Conservation (phyloP, 2,329 filamentous ascomycete genomes). For the Cryphonectria naterciae region DNA sequence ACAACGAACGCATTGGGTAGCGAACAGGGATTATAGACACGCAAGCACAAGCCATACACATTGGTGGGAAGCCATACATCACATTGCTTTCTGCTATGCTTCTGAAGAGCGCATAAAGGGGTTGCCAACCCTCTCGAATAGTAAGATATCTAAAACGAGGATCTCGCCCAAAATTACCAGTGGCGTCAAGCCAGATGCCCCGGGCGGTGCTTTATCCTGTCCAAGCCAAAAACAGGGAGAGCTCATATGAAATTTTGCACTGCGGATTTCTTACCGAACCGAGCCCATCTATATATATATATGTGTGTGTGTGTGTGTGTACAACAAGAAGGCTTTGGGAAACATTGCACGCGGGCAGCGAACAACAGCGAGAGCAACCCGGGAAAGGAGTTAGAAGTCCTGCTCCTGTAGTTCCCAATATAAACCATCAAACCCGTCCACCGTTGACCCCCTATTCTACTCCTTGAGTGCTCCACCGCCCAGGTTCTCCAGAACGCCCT, state of each 20-base stretch:
- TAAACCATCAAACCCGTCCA: neutral
- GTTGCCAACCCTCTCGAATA: neutral
- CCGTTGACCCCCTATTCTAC: neutral
- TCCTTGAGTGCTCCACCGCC: conserved; percentile 2
- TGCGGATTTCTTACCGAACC: conserved; percentile 16
- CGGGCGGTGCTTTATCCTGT: neutral
- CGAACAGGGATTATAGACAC: neutral
- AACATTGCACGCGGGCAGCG: conserved; percentile 4
- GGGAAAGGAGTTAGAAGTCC: neutral
- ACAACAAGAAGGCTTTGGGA: conserved; percentile 19
- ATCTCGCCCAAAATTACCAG: neutral
- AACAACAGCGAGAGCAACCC: neutral
- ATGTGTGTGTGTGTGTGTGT: conserved; percentile 19
- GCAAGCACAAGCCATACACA: neutral
- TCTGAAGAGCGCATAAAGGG: neutral
- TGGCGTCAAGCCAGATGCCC: neutral
- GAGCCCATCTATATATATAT: conserved; percentile 13
- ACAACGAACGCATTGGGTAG: neutral
- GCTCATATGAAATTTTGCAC: neutral
- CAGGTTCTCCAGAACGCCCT: neutral
- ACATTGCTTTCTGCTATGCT: neutral
- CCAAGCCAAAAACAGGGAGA: neutral
- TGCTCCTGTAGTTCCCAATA: conserved; percentile 5
- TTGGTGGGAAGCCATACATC: too few relatives aligned
- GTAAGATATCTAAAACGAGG: neutral